Conservation (phyloP, 768 basidiomycete species). For the Suillus tomentosus region DNA sequence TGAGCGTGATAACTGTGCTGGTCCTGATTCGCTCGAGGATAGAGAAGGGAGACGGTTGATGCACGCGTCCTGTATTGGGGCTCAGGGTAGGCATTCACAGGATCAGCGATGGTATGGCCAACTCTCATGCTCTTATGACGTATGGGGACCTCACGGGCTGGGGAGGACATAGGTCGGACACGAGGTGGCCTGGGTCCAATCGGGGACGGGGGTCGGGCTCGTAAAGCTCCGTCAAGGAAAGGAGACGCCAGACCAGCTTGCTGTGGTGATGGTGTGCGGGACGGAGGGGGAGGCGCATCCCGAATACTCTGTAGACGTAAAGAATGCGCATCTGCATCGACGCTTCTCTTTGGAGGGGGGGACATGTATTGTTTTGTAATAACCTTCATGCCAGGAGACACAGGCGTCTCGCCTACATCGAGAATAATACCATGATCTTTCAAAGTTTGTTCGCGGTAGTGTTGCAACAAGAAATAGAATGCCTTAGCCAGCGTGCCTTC, state of each 20-base stretch:
- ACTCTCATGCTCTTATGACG: constrained; percentile 35
- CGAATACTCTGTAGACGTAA: constrained; percentile 26
- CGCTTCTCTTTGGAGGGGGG: constrained; percentile 37
- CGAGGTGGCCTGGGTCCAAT: constrained; percentile 48
- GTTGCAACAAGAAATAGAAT: constrained; percentile 82
- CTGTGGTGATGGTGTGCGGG: constrained; percentile 33
- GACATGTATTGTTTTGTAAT: constrained; percentile 45
- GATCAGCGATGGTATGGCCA: constrained; percentile 23
- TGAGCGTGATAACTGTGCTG: constrained; percentile 34
- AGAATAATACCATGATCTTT: constrained; percentile 54
- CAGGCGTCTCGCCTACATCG: constrained; percentile 29
- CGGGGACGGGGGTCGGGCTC: constrained; percentile 50
- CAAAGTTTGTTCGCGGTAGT: constrained; percentile 68
- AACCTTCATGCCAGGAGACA: constrained; percentile 27
- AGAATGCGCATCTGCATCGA: constrained; percentile 18
- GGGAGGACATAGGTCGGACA: constrained; percentile 33
- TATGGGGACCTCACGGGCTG: constrained; percentile 27
- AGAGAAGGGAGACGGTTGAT: constrained; percentile 31
- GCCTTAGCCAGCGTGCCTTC: constrained; percentile 80
- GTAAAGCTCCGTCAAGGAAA: constrained; percentile 30
- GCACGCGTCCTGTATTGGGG: constrained; percentile 26
- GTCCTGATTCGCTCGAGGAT: constrained; percentile 27
- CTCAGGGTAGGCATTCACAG: constrained; percentile 24
- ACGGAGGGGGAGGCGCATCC: constrained; percentile 30
- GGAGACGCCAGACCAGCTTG: constrained; percentile 13